Evolutionary conservation across 257 asterid species (phyloP), one percentile per base, ranked within the genome.

Genomic region (Capsicum rhomboideum): DNA sequence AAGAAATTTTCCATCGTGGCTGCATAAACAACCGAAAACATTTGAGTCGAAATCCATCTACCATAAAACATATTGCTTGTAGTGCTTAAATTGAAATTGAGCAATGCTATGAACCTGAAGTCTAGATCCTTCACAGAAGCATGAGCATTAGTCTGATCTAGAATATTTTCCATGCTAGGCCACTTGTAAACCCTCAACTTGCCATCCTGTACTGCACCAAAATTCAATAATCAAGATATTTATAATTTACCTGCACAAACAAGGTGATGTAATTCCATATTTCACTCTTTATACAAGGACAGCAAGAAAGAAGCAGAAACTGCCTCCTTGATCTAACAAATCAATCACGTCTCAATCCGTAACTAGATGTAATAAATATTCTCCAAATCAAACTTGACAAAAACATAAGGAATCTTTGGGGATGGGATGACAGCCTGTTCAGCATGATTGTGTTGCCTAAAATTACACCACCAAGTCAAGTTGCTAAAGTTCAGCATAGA

Each of bases 1-100:
- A 49, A 97, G 98, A 91, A 89, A 89, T 88, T 91, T 97, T 77
- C 97, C 98, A 82, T 95, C 97, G 14, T 92, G 92, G 87, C 99
- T 97, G 94, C 91, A 90, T 78, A 68, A 11, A 88, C 17, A 87
- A 80, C 67, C 61, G 86, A 84, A 82, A 77, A 34, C 86, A 54
- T 80, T 34, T 61, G 42, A 69, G 79, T 89, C 49, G 79, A 74
- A 84, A 78, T 59, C 34, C 53, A 26, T 77, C 82, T 28, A 17
- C 64, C 46, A 77, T 16, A 28, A 46, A 50, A 28, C 59, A 68
- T 40, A 53, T 79, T 16, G 31, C 79, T 21, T 10, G 82, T 49
- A 64, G 52, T 31, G 34, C 6, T 72, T 53, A 49, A 75, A 74
- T 16, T 40, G 78, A 20, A 34, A 85, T 12, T 10, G 72, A n/a